Conservation (phyloP, 2,329 filamentous ascomycete genomes). For the Xylariaceae sp. region DNA sequence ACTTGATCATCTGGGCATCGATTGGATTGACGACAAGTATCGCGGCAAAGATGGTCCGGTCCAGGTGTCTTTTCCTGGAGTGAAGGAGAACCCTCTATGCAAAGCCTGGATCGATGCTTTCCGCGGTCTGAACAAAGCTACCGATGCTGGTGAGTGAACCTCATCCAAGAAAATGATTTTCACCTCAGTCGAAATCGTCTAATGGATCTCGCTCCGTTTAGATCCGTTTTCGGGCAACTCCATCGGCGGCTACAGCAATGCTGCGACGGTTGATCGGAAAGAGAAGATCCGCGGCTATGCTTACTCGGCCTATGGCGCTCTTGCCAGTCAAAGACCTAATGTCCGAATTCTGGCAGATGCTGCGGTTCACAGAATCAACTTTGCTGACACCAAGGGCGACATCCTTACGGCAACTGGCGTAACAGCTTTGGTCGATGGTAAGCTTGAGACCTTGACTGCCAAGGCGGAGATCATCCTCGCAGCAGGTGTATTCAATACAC, state of each 20-base stretch:
- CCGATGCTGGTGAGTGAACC: too few species aligned
- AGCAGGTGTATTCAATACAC: constrained; percentile 12
- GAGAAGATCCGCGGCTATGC: constrained; percentile 10
- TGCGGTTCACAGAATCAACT: constrained; percentile 7
- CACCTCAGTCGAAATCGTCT: too few species aligned
- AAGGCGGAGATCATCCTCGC: constrained; percentile 15
- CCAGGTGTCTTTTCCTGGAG: constrained; percentile 6
- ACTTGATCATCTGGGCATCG: not conserved
- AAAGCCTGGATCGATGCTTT: constrained; percentile 7
- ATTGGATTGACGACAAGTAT: not conserved
- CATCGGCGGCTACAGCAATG: constrained; percentile 9
- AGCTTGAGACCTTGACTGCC: not conserved
- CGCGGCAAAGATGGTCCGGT: constrained; percentile 8
- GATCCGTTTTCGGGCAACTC: constrained; percentile 9
- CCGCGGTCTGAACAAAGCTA: constrained; percentile 2
- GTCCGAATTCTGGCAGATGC: constrained; percentile 10
- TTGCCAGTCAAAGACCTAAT: constrained; percentile 8
- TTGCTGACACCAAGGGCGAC: constrained; percentile 2
- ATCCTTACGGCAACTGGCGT: constrained; percentile 7
- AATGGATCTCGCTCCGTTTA: too few species aligned
- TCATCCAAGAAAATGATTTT: too few species aligned
- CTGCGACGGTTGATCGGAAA: constrained; percentile 9
- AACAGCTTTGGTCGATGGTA: constrained; percentile 1
- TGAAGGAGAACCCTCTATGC: constrained; percentile 3
- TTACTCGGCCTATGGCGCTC: constrained; percentile 10